Evolutionary conservation across 2,329 filamentous ascomycete genomes (phyloP).

Genomic region (Seiridium unicorne): DNA sequence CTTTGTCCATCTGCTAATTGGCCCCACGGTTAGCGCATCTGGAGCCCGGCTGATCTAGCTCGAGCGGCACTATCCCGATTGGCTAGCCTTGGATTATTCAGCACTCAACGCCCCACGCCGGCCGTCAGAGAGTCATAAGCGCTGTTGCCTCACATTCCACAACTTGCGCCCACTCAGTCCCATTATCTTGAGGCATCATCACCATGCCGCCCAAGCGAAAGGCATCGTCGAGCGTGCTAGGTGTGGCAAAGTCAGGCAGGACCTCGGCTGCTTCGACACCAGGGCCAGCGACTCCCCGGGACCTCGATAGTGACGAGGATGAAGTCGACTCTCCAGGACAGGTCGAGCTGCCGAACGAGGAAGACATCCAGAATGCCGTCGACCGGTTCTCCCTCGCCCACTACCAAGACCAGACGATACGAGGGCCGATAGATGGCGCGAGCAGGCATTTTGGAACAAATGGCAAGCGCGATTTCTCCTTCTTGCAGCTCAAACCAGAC

Average conservation of each 20-base stretch:
- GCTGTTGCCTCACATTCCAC: not conserved
- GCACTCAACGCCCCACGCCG: not conserved
- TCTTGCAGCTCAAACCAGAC: slow-evolving; percentile 79
- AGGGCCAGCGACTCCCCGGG: slow-evolving; percentile 58
- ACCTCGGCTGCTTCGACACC: slow-evolving; percentile 59
- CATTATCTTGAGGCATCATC: slow-evolving; percentile 8
- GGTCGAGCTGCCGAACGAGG: slow-evolving; percentile 52
- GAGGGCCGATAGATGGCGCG: slow-evolving; percentile 37
- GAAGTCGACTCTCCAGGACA: slow-evolving; percentile 30
- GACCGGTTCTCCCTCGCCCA: slow-evolving; percentile 56
- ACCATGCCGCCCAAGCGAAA: slow-evolving; percentile 72
- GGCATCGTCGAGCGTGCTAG: slow-evolving; percentile 51
- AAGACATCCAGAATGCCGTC: slow-evolving; percentile 56
- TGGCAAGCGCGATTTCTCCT: slow-evolving; percentile 68
- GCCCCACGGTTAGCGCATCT: too few species aligned
- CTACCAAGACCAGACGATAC: slow-evolving; percentile 45
- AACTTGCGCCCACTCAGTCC: not conserved
- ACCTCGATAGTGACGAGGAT: slow-evolving; percentile 54
- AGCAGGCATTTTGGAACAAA: slow-evolving; percentile 45
- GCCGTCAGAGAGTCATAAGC: not conserved
- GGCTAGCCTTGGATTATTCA: not conserved
- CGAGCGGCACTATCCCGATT: too few species aligned
- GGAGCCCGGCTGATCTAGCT: too few species aligned
- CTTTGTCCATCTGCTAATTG: too few species aligned
- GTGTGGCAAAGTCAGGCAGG: slow-evolving; percentile 53